Base-by-base conservation (phyloP, 495 filamentous ascomycete species). In the Aspergillus biplanus region DNA sequence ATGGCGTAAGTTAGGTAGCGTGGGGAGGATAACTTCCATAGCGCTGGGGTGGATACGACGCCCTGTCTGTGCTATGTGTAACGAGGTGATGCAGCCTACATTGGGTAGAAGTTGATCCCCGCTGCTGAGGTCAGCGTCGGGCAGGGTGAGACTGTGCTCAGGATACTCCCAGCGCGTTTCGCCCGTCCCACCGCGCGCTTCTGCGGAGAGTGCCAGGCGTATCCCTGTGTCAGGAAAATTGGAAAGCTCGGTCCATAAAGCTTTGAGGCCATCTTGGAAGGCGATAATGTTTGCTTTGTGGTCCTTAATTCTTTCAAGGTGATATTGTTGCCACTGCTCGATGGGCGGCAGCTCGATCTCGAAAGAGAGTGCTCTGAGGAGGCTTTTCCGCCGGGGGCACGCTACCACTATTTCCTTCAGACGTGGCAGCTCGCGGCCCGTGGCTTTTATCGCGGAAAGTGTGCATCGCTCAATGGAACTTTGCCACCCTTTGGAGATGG, bases 401-500 rank as follows among this genome's bases (percentile, higher is more conserved):
- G 15, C 39, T 44, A 34, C 35, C 9, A 46, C 33, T 16, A 59
- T 35, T 16, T 16, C 12, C 18, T 59, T 18, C 1, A 59, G 7
- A 0, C 12, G 44, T 5, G 57, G 5, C 6, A 64, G 56, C 18
- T 64, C 47, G 18, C 33, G 9, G 32, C 62, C 59, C 32, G 12
- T 33, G 8, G 47, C 48, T 7, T 33, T 33, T 8, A 59, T n/a
- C 0, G 33, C 16, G 0, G 56, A 18, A 8, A 64, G 46, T 4
- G 62, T 64, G 49, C 50, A 37, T 32, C 56, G 62, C 42, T 64
- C 62, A 11, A 64, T 35, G 3, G 56, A 37, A 31, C 27, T 7
- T 42, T 64, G 56, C 62, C 62, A 64, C 16, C 6, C 31, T 42
- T 35, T 52, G 6, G 62, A 64, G 56, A 59, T 37, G 6, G 62